A percentile compares a stretch with the other conserved stretches of the same genome.
These are phyloP conservation scores for Ustilago cynodontis DNA, from an alignment of 1,284 basidiomycete species.

Conservation along the genomic window DNA sequence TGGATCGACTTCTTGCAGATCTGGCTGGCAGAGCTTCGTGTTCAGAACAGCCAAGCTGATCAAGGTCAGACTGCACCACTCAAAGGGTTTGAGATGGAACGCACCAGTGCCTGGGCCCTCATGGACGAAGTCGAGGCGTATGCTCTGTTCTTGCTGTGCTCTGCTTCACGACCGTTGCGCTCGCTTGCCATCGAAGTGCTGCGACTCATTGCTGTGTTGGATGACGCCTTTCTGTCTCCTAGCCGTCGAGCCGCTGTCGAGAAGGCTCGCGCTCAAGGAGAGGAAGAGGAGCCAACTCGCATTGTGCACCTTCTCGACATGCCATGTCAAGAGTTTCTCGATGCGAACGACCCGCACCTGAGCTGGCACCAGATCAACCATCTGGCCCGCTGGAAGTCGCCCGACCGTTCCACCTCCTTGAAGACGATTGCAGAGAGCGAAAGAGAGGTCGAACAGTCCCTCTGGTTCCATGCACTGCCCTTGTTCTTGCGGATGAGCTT, in stretches of 20 bases:
- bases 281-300: slow-evolving; percentile 58
- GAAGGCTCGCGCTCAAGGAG: slow-evolving; percentile 60
- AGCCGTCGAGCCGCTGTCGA: slow-evolving; percentile 54
- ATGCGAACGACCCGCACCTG: slow-evolving; percentile 50
- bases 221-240: slow-evolving; percentile 57
- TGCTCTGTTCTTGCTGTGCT: slow-evolving; percentile 79
- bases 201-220: slow-evolving; percentile 62
- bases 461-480: slow-evolving; percentile 72
- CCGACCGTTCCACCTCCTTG: slow-evolving; percentile 45
- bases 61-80: slow-evolving; percentile 20
- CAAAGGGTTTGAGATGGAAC: slow-evolving; percentile 57
- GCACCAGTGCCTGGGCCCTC: slow-evolving; percentile 64
- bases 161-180: slow-evolving; percentile 77
- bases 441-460: slow-evolving; percentile 69
- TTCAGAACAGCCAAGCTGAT: slow-evolving; percentile 63
- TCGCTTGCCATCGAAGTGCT: slow-evolving; percentile 65
- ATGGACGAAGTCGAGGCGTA: slow-evolving; percentile 78
- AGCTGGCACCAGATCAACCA: slow-evolving; percentile 54
- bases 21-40: slow-evolving; percentile 74
- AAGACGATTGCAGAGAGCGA: slow-evolving; percentile 71
- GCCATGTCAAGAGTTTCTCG: slow-evolving; percentile 51
- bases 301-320: slow-evolving; percentile 62
- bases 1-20: slow-evolving; percentile 82
- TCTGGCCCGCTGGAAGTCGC: slow-evolving; percentile 48
- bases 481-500: slow-evolving; percentile 69